A percentile compares a stretch with the other conserved stretches of the same genome.
These are phyloP conservation scores for Triticum aestivum DNA, from an alignment of 176 grass and related monocot genomes.

Conservation along the genomic window DNA sequence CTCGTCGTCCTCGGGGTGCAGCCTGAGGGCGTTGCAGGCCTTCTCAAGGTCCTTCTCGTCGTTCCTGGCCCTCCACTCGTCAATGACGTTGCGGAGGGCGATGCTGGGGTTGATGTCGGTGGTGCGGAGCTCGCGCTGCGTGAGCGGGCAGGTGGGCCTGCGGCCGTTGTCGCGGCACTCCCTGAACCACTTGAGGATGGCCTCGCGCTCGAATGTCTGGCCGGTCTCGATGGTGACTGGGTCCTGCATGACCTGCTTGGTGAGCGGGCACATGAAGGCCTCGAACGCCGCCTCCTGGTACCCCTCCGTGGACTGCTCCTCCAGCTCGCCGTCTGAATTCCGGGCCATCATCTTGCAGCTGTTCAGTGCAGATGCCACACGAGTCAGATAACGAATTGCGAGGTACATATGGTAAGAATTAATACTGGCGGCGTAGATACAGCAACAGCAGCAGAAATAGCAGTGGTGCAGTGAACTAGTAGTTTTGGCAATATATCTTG, in stretches of 20 bases:
- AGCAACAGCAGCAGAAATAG: neutral
- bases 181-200: slow-evolving; percentile 87
- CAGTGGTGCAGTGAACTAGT: neutral
- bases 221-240: slow-evolving; percentile 80
- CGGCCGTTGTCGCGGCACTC: slow-evolving; percentile 75
- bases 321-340: slow-evolving; percentile 14
- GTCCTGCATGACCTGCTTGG: slow-evolving; percentile 70
- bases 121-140: slow-evolving; percentile 52
- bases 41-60: slow-evolving; percentile 68
- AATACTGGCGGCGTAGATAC: neutral
- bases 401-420: neutral
- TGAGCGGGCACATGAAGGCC: slow-evolving; percentile 86
- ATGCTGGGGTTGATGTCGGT: slow-evolving; percentile 63
- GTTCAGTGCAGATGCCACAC: neutral
- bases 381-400: neutral
- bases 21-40: slow-evolving; percentile 21
- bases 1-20: neutral
- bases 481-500: too few relatives aligned
- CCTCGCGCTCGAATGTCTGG: slow-evolving; percentile 84
- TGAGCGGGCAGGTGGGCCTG: slow-evolving; percentile 69
- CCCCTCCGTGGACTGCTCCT: slow-evolving; percentile 44
- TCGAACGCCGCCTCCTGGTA: slow-evolving; percentile 61
- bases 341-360: slow-evolving; percentile 27
- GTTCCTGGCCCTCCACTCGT: slow-evolving; percentile 76
- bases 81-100: slow-evolving; percentile 70